A percentile compares a stretch with the other conserved stretches of the same genome.
These are phyloP conservation scores for Candolleomyces efflorescens DNA, from an alignment of 768 basidiomycete genomes.

Conservation along the genomic window DNA sequence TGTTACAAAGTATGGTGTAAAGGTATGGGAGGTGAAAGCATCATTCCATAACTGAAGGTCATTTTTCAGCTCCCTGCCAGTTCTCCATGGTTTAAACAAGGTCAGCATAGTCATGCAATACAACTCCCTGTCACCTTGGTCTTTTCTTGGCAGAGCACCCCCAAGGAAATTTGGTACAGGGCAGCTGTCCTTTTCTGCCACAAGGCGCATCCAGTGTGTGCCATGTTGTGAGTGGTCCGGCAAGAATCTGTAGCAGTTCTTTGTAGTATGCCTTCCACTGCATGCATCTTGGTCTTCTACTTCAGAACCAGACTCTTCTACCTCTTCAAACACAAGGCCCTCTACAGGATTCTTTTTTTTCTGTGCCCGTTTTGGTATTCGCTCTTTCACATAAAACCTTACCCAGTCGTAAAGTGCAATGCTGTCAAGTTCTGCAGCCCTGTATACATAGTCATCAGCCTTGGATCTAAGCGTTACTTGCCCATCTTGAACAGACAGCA, in stretches of 20 bases:
- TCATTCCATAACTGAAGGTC: background rate
- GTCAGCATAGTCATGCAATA: too few species aligned
- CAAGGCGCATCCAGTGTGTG: slow-evolving; percentile 17
- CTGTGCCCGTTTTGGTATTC: background rate
- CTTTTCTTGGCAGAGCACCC: too few species aligned
- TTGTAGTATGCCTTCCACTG: too few species aligned
- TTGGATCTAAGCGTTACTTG: slow-evolving; percentile 18
- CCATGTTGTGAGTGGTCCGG: slow-evolving; percentile 18
- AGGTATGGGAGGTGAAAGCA: background rate
- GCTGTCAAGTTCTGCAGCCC: slow-evolving; percentile 13
- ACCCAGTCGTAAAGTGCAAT: slow-evolving; percentile 26
- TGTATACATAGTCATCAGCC: slow-evolving; percentile 29
- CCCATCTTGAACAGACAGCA: slow-evolving; percentile 13
- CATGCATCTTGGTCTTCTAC: background rate
- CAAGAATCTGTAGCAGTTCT: slow-evolving; percentile 9
- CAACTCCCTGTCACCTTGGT: too few species aligned
- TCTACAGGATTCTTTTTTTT: background rate
- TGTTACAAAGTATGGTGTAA: background rate
- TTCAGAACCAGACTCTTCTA: background rate
- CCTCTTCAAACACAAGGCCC: background rate
- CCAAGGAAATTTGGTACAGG: background rate
- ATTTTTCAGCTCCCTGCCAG: background rate
- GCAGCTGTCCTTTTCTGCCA: background rate
- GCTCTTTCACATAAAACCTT: slow-evolving; percentile 11
- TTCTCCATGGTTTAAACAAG: too few species aligned